Percentiles rank a stretch among this genome's conserved stretches.
Evolutionary conservation across 1,284 basidiomycete genomes (phyloP).

Genomic region (Ganoderma resinaceum): DNA sequence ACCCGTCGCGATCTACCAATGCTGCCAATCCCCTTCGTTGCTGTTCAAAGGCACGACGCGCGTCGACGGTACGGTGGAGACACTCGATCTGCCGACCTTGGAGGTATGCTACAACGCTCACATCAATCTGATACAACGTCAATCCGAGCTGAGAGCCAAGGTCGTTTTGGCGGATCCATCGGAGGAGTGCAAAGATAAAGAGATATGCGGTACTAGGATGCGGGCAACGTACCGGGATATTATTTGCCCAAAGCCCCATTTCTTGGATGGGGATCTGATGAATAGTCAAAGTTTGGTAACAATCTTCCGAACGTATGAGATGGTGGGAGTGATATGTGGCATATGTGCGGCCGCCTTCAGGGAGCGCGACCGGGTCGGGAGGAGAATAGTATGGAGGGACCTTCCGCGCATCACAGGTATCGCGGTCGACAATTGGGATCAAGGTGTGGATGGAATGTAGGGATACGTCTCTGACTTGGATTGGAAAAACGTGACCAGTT

Average conservation of each 20-base stretch:
- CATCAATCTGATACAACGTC: background rate
- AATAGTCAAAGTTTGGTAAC: too few relatives aligned
- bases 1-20: constrained; percentile 3
- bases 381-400: background rate
- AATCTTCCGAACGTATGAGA: too few relatives aligned
- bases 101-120: background rate
- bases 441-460: background rate
- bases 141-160: background rate
- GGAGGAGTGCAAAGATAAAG: background rate
- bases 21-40: background rate
- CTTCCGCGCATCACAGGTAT: background rate
- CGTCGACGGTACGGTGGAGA: background rate
- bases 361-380: background rate
- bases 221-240: background rate
- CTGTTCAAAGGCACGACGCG: background rate
- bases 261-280: background rate
- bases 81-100: background rate
- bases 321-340: background rate
- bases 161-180: background rate
- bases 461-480: background rate
- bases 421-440: background rate
- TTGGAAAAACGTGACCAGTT: background rate
- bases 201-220: background rate
- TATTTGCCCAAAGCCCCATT: too few relatives aligned
- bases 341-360: background rate